phyloP scores from a whole-genome alignment of 2,329 filamentous ascomycete genomes.

The Hansfordia pulvinata region DNA sequence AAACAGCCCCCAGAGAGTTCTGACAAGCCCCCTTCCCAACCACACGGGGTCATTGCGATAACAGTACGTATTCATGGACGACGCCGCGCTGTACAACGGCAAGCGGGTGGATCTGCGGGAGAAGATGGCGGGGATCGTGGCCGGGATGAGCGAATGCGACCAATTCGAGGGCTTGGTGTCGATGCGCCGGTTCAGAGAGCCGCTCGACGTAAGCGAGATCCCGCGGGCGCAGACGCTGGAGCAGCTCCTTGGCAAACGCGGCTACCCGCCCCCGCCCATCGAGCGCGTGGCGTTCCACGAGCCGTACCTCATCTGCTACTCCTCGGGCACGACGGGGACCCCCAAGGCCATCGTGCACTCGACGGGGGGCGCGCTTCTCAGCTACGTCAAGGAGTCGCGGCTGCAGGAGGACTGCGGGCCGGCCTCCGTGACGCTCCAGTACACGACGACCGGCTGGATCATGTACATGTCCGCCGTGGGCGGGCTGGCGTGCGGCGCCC shows the following conservation, averaged over 20 bases:
- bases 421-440: slow-evolving; percentile 34
- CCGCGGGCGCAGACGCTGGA: slow-evolving; percentile 29
- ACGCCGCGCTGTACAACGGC: slow-evolving; percentile 67
- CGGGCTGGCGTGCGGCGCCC: slow-evolving; percentile 43
- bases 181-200: slow-evolving; percentile 49
- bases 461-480: slow-evolving; percentile 62
- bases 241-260: slow-evolving; percentile 25
- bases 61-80: slow-evolving; percentile 69
- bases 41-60: slow-evolving; percentile 1
- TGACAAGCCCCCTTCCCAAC: not conserved
- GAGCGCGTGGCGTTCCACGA: slow-evolving; percentile 55
- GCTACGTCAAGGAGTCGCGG: slow-evolving; percentile 40
- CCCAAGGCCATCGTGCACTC: slow-evolving; percentile 82
- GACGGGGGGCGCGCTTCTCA: slow-evolving; percentile 48
- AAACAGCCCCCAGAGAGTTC: too few species aligned
- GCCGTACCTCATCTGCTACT: slow-evolving; percentile 67
- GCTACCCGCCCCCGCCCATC: slow-evolving; percentile 30
- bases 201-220: slow-evolving; percentile 44
- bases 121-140: slow-evolving; percentile 57
- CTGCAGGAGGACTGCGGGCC: slow-evolving; percentile 30
- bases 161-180: slow-evolving; percentile 52
- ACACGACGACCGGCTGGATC: slow-evolving; percentile 70
- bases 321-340: slow-evolving; percentile 67
- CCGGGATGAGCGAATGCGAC: slow-evolving; percentile 43
- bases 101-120: slow-evolving; percentile 56